Evolutionary conservation across 495 filamentous ascomycete genomes (phyloP), one percentile per base, ranked within the genome.

Genomic region (Polyplosphaeria fusca): DNA sequence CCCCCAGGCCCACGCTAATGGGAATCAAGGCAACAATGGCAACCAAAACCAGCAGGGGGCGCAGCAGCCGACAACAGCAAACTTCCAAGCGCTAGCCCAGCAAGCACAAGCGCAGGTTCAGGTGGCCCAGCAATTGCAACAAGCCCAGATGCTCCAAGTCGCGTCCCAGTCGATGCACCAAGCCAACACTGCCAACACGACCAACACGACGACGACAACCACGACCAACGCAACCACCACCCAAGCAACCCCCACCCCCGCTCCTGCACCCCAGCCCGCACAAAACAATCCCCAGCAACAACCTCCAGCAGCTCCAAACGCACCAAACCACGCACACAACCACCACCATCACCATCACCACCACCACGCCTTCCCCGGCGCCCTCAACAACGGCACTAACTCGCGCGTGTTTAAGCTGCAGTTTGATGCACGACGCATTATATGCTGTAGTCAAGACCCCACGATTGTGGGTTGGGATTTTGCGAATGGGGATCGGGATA

Each of bases 401-500:
- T 79, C 83, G 13, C 73, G 93, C 24, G 88, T 98, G n/a, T 98
- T 96, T 74, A 98, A 98, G 72, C 77, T 97, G 23, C 94, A 98
- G 73, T 98, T 96, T 64, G 93, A 98, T 66, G 85, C 91, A 0
- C 79, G 92, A 41, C 85, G 91, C 67, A 95, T 98, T 68, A 87
- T 98, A 49, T 95, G 91, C 72, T 95, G 92, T 61, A 89, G 85
- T 43, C 90, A 96, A 65, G 87, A 93, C 52, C 86, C 84, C 26
- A 83, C 85, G 46, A 97, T 98, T 57, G 89, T 97, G 2, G 93
- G 91, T 3, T 98, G 93, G 93, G 93, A 98, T 73, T 98, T 96
- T 77, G 92, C 90, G 45, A 87, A 87, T 61, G 87, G 81, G n/a
- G 93, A 98, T 48, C 73, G 81, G 63, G 83, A 91, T 58, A 83